Evolutionary conservation across 2,329 filamentous ascomycete species (phyloP), one percentile per base, ranked within the genome.

Genomic region (Arthrobotrys musiformis): DNA sequence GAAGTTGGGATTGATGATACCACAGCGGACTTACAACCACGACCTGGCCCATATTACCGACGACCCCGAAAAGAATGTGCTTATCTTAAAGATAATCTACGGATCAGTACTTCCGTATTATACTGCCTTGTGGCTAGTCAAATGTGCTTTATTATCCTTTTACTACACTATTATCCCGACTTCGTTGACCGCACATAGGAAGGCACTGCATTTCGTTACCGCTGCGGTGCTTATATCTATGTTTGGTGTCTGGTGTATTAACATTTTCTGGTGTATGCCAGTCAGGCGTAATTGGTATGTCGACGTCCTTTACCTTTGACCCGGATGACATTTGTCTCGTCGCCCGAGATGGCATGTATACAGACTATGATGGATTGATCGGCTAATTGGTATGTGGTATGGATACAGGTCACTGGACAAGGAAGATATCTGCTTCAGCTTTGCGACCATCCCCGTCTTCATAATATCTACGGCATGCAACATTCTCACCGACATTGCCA

Each of bases 391-490:
- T n/a, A 17, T 42, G 4, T 35, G 5, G 1, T 17, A 35, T 2
- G 42, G 13, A 28, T 44, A 42, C 48, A 77, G 73, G 73, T 70
- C 73, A n/a, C 17, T 77, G 15, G 24, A 70, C 22, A 50, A 52
- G 9, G 40, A 70, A 17, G 64, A 66, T 5, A 44, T 70, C 24
- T 77, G 73, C 44, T 66, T 70, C 22, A 77, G 66, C 28, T 70
- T 70, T n/a, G 60, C 60, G 2, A 77, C 60, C 11, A 67, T 77
- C 26, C 73, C 73, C 26, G 73, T 77, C 8, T 77, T 67, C 26
- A 70, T 70, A 66, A 70, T 77, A 46, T 77, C 73, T 5, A 77
- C 73, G 5, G 73, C 66, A 28, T 77, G 66, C 60, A 70, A 77
- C 40, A 70, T 77, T 35, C 37, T 77, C 8, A 77, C 66, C 40